A percentile compares a stretch with the other conserved stretches of the same genome.
Conservation (phyloP, 139 green algal species). For the Mesostigma viride region DNA sequence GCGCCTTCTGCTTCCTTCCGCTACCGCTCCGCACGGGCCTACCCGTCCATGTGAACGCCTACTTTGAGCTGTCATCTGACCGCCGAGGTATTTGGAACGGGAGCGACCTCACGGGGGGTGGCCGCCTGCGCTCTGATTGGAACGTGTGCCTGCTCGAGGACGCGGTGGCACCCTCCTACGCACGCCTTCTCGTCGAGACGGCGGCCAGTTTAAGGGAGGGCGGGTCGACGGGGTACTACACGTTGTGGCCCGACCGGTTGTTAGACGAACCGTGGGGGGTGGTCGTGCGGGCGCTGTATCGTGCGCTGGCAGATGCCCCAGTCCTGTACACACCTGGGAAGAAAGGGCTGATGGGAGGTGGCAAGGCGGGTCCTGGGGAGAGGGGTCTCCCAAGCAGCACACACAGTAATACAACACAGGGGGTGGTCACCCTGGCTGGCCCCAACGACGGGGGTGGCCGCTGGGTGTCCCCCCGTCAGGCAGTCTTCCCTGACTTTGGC, state of each 20-base stretch:
- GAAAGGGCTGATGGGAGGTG: constrained; percentile 14
- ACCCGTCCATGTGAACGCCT: constrained; percentile 64
- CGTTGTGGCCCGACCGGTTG: constrained; percentile 35
- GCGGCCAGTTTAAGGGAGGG: constrained; percentile 30
- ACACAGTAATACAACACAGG: too few species aligned
- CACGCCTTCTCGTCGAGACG: constrained; percentile 37
- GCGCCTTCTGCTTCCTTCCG: constrained; percentile 70
- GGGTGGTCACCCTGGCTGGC: background rate
- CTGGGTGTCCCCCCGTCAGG: constrained; percentile 26
- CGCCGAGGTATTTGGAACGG: constrained; percentile 39
- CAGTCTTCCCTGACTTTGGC: constrained; percentile 26
- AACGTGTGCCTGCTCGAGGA: constrained; percentile 46
- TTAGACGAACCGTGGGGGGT: too few species aligned
- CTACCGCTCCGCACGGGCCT: constrained; percentile 53
- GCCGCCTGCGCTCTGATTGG: constrained; percentile 41
- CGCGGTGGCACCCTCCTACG: constrained; percentile 42
- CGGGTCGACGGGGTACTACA: constrained; percentile 33
- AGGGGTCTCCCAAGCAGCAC: background rate
- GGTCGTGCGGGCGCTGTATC: too few species aligned
- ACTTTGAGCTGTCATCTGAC: constrained; percentile 71
- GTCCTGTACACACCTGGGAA: constrained; percentile 29
- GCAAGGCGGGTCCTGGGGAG: constrained; percentile 11
- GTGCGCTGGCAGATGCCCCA: background rate
- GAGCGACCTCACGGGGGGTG: constrained; percentile 45
- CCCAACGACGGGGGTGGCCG: background rate